A percentile compares a stretch with the other conserved stretches of the same genome.
Evolutionary conservation across 2,329 filamentous ascomycete genomes (phyloP).

Genomic region (Alternaria dauci): DNA sequence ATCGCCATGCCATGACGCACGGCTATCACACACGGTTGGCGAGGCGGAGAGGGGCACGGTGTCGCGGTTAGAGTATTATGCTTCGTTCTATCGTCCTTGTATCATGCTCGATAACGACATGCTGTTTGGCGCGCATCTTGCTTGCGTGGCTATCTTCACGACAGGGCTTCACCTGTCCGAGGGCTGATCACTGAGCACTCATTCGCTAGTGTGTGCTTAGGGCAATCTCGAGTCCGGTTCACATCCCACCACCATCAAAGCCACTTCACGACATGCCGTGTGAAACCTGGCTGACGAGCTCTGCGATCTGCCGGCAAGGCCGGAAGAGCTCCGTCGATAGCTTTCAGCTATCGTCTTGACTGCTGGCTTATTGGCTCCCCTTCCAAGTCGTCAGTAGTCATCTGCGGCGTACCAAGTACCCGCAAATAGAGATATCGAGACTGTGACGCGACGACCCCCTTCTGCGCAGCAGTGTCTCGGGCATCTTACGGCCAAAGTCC

Average conservation of each 20-base stretch:
- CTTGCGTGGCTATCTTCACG: slow-evolving; percentile 26
- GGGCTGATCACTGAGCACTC: slow-evolving; percentile 37
- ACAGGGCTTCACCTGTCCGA: slow-evolving; percentile 33
- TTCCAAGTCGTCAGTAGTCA: slow-evolving; percentile 18
- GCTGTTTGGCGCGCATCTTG: slow-evolving; percentile 28
- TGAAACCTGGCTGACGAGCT: slow-evolving; percentile 39
- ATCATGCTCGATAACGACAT: slow-evolving; percentile 20
- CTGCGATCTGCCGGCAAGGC: slow-evolving; percentile 28
- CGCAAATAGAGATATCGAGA: slow-evolving; percentile 10
- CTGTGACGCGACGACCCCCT: slow-evolving; percentile 11
- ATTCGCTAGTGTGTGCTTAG: slow-evolving; percentile 36
- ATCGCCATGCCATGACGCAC: slow-evolving; percentile 15
- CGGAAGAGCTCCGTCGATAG: slow-evolving; percentile 14
- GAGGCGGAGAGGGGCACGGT: slow-evolving; percentile 22
- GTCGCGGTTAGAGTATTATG: slow-evolving; percentile 37
- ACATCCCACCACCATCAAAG: slow-evolving; percentile 24
- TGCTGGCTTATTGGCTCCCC: slow-evolving; percentile 14
- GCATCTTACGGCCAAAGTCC: slow-evolving; percentile 8
- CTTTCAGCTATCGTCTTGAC: slow-evolving; percentile 19
- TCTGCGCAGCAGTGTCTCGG: slow-evolving; percentile 14
- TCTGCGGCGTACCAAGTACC: slow-evolving; percentile 16
- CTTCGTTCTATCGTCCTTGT: slow-evolving; percentile 8
- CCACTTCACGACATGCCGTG: slow-evolving; percentile 29
- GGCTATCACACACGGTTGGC: slow-evolving; percentile 11
- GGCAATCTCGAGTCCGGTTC: slow-evolving; percentile 36